Evolutionary conservation across 225 moss, liverwort and hornwort species (phyloP), one percentile per base, ranked within the genome.

Genomic region (Antitrichia curtipendula): DNA sequence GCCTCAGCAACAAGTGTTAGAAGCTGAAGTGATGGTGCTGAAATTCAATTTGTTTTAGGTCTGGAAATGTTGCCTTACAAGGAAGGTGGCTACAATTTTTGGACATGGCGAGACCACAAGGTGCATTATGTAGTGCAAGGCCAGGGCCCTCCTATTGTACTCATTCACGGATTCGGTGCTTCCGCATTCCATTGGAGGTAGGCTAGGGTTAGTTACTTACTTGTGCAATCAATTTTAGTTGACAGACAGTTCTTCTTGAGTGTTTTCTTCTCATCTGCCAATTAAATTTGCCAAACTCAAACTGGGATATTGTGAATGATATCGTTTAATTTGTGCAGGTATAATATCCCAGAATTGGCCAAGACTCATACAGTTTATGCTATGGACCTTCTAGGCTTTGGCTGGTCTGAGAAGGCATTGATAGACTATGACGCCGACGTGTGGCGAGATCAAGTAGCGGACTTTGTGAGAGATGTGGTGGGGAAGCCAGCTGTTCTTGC

Each of bases 151-250:
- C 96, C 97, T 13, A 92, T 99, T 64, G 93, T 99, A 43, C 95
- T 99, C 77, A 95, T 99, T 87, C 98, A 99, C 77, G 98, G 98
- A 80, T 99, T 99, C 71, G 98, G 98, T 8, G 98, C 98, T 63
- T 99, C 98, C 19, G 95, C 95, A 27, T 99, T 88, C 77, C 98
- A 99, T 71, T 99, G 98, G 98, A 95, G 98, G 95, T 96, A 90
- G 15, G 78, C 20, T 24, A 8, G 12, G 52, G 47, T 70, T 28
- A 16, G 24, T 22, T 5, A 38, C 8, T 53, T 9, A 16, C 17
- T 57, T 40, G 12, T 38, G 47, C 60, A 22, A 74, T 75, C 60
- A 1, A 53, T 41, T 87, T 53, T 6, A 47, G 17, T 72, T 70
- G 15, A 56, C 47, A 24, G 76, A 41, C 1, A 12, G 19, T 82